These are phyloP conservation scores for Mimosa pudica DNA, from an alignment of 306 rosid species.

Conservation along the genomic window DNA sequence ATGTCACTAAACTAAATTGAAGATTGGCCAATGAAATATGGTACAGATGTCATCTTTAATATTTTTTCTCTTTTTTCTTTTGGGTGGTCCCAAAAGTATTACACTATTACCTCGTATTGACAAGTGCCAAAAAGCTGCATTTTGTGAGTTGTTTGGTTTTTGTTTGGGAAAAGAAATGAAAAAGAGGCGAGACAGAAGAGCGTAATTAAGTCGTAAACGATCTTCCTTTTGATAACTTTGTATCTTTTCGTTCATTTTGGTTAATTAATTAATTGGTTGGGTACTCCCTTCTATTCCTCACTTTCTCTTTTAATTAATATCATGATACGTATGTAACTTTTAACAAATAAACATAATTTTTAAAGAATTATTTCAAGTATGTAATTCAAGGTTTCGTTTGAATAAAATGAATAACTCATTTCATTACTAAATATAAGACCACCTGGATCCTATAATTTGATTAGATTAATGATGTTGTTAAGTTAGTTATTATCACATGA, in stretches of 20 bases:
- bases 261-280: background rate
- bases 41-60: background rate
- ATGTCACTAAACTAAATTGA: background rate
- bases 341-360: background rate
- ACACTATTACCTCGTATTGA: conserved; percentile 16
- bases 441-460: no score
- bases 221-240: background rate
- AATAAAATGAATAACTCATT: no score
- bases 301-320: background rate
- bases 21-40: background rate
- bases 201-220: conserved; percentile 41
- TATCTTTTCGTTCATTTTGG: background rate
- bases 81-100: background rate
- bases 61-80: background rate
- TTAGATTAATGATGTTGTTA: no score
- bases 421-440: no score
- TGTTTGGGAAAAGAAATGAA: conserved; percentile 1
- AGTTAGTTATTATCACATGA: no score
- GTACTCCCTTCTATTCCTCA: background rate
- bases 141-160: background rate
- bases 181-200: background rate
- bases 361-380: background rate
- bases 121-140: conserved; percentile 17
- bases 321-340: background rate
- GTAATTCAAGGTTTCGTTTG: no score